These are phyloP conservation scores for Fusarium subglutinans DNA, from an alignment of 2,329 filamentous ascomycete genomes.

Conservation along the genomic window DNA sequence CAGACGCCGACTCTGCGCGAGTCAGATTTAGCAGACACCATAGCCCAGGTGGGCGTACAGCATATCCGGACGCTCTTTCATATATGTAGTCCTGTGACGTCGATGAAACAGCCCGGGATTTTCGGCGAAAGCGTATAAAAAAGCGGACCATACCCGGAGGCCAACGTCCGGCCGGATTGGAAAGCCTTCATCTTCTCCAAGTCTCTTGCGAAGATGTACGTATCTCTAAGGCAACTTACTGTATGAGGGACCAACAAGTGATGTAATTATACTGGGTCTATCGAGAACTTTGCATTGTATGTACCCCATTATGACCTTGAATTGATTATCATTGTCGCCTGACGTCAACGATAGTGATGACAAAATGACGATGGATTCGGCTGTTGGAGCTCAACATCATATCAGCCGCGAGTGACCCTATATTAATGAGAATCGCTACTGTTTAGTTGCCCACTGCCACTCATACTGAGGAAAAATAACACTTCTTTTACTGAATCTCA, in stretches of 20 bases:
- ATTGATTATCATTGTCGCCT: constrained; percentile 13
- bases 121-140: not conserved
- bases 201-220: constrained; percentile 1
- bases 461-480: not conserved
- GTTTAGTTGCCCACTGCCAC: no score
- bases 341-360: constrained; percentile 41
- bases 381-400: not conserved
- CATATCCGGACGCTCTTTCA: not conserved
- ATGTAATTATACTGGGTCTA: constrained; percentile 32
- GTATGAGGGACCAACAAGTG: not conserved
- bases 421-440: not conserved
- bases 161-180: constrained; percentile 16
- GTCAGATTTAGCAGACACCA: not conserved
- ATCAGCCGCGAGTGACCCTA: not conserved
- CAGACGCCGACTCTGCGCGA: not conserved
- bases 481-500: not conserved
- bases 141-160: constrained; percentile 7
- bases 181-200: not conserved
- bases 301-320: not conserved
- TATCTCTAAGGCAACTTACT: not conserved
- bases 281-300: not conserved
- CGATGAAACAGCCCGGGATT: not conserved
- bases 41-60: not conserved
- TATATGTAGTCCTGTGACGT: not conserved
- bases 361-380: constrained; percentile 27